Base-by-base conservation (phyloP, 2,329 filamentous ascomycete species). In the Leptodontidium sp. region DNA sequence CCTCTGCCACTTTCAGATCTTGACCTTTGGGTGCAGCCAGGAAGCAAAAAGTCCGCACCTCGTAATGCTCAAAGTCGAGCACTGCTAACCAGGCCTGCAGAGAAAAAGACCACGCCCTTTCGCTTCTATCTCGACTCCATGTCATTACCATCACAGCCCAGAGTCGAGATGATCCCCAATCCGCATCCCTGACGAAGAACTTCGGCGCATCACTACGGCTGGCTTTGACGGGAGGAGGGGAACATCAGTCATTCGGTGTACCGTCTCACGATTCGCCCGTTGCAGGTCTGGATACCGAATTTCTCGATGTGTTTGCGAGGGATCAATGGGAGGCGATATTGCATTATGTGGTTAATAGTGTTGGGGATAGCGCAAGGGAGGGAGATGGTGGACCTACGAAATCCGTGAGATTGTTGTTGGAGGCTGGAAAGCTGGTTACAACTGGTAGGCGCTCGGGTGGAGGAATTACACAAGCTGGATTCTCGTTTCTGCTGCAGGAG, bases 261-360 rank as follows among this genome's bases (percentile, higher is more conserved):
- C 92, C 94, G 1, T 94, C 92, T 21, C 86, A 84, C 14, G 85
- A 90, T 8, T 84, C 88, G 3, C 84, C 88, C 43, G 86, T 88
- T 50, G 82, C 85, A 66, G 86, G 88, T 61, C 87, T 96, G 61
- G 89, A 91, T 68, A 80, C 94, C 12, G 77, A 86, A 1, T 93
- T 92, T 74, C 86, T 99, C 67, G 96, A 99, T 77, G 86, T 89
- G 35, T 97, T 95, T 81, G 94, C 96, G 5, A 88, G 93, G 65
- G 88, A 87, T 75, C 94, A 97, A 78, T 99, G 96, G 94, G 97
- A 99, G 80, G 92, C 93, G 32, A 97, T 99, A 35, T 81, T 99
- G 59, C 96, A 98, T 79, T 99, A 94, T 77, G 94, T 99, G 79
- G 96, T 99, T 24, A 92, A 91, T 68, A 91, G 88, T 70, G 90